These are phyloP conservation scores for Colletotrichum coccodes DNA, from an alignment of 2,329 filamentous ascomycete species.

Conservation along the genomic window DNA sequence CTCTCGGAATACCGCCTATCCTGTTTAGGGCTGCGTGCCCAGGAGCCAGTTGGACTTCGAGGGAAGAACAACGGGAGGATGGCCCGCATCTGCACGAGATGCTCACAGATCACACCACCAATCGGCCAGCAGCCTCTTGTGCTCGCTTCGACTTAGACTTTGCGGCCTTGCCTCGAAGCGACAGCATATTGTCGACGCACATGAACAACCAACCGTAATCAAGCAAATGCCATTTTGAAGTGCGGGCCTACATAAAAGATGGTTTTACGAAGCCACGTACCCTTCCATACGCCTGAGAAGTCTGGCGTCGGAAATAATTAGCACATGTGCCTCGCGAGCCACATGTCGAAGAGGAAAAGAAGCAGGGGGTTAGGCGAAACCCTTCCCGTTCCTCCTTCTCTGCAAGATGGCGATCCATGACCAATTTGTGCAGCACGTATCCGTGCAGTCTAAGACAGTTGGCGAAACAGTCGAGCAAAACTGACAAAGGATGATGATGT, in stretches of 20 bases:
- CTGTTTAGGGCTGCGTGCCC: conserved; percentile 7
- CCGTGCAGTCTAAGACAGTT: background rate
- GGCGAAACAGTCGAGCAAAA: background rate
- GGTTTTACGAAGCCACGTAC: background rate
- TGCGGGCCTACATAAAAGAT: background rate
- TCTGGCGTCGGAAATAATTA: background rate
- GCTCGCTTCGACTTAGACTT: background rate
- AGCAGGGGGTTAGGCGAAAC: background rate
- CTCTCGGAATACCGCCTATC: background rate
- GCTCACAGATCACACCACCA: conserved; percentile 7
- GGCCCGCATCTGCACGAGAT: conserved; percentile 8
- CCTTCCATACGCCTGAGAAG: background rate
- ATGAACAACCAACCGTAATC: background rate
- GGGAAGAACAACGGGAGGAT: background rate
- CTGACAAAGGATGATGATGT: background rate
- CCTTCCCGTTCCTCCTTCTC: conserved; percentile 6
- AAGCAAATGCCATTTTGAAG: background rate
- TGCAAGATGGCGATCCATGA: background rate
- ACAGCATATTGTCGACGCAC: background rate
- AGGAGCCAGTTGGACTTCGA: background rate
- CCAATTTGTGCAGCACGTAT: no score
- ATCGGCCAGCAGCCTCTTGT: background rate
- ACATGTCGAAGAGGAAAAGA: conserved; percentile 7
- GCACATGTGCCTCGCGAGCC: conserved; percentile 9
- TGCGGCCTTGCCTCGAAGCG: background rate